Evolutionary conservation across 345 rosid genomes (phyloP), one percentile per base, ranked within the genome.

Genomic region (Gossypium thurberi): DNA sequence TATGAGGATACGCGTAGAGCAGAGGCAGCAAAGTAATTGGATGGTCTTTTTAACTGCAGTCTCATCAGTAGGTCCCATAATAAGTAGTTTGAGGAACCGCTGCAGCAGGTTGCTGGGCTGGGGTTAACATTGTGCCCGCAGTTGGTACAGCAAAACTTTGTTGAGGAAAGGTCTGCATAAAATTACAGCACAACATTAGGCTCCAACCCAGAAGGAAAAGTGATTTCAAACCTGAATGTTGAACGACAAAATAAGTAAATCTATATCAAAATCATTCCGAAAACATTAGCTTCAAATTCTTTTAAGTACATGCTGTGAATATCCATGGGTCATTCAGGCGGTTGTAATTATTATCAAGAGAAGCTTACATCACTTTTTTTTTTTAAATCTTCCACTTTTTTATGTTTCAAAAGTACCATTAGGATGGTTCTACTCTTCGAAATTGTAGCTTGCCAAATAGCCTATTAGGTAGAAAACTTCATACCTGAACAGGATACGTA

Each of bases 401-500:
- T 28, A 28, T 28, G 37, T 28, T 4, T 28, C 37, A 28, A 28
- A 28, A 28, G 37, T 28, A 28, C 37, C 6, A 28, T 4, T 28
- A 28, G 37, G 6, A 28, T 28, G 6, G 6, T 28, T 28, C 37
- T 28, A 28, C 1, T 28, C 37, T 28, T 28, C 37, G 37, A 28
- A 28, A 28, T 28, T 28, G 37, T 28, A 28, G 37, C 37, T 28
- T 28, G 37, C 37, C 37, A 28, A 28, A 28, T 28, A 28, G 37
- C 37, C 37, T 28, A 28, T 28, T 33, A 5, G 7, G 40, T 33
- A 33, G 40, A 33, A 33, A 33, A 33, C 40, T 33, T 33, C 40
- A 33, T 80, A 91, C 99, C 98, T 93, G 99, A 60, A 79, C 84
- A 70, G 96, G 88, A 84, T 89, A 91, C 4, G 90, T 80, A 12